A percentile compares a stretch with the other conserved stretches of the same genome.
phyloP scores from a whole-genome alignment of 164 flowering plant species.

The Amborella trichopoda region DNA sequence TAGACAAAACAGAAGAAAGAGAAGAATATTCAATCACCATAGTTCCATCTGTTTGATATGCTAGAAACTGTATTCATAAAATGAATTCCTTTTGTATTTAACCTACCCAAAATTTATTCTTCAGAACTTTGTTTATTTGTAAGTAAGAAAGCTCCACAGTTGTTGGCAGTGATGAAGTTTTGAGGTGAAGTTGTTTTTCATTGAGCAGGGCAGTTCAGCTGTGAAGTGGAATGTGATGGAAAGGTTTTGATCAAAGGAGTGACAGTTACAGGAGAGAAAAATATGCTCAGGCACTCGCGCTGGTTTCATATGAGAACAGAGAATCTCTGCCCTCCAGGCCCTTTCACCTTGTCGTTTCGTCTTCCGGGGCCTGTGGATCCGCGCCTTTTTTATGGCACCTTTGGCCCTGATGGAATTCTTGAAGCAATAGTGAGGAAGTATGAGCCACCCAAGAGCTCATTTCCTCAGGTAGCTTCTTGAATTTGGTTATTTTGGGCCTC shows the following conservation, averaged over 20 bases:
- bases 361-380: slow-evolving; percentile 72
- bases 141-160: neutral
- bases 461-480: neutral
- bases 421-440: slow-evolving; percentile 40
- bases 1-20: no score
- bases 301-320: slow-evolving; percentile 31
- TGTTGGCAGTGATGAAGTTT: no score
- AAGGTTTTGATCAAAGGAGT: slow-evolving; percentile 35
- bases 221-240: slow-evolving; percentile 46
- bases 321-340: slow-evolving; percentile 47
- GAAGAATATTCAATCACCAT: no score
- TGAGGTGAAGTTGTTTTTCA: neutral
- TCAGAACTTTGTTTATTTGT: neutral
- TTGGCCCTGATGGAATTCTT: slow-evolving; percentile 48
- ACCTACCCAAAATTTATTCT: no score
- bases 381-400: slow-evolving; percentile 25
- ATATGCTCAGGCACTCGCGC: slow-evolving; percentile 11
- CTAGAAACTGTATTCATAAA: no score
- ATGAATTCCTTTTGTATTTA: no score
- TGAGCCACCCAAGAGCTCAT: slow-evolving; percentile 6
- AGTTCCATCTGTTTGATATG: no score
- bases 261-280: slow-evolving; percentile 24
- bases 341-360: slow-evolving; percentile 30
- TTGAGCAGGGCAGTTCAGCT: slow-evolving; percentile 36
- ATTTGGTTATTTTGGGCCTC: no score